These are phyloP conservation scores for Dendrobium catenatum DNA, from an alignment of 106 monocot species.

Conservation along the genomic window DNA sequence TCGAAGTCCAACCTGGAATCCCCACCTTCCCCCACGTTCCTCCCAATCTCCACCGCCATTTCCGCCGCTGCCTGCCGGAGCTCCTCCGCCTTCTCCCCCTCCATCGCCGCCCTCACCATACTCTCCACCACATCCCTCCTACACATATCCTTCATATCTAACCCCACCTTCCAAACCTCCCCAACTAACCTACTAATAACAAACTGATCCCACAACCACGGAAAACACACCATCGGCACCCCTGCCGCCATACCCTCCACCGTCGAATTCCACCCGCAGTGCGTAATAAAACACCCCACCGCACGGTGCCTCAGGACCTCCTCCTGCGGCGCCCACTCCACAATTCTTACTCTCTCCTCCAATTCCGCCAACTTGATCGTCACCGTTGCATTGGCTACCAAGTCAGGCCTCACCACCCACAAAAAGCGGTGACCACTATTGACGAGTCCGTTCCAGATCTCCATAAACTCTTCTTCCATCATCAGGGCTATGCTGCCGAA, in stretches of 20 bases:
- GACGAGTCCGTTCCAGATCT: too few relatives aligned
- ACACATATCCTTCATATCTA: slow-evolving; percentile 28
- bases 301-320: too few relatives aligned
- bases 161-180: neutral
- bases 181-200: slow-evolving; percentile 23
- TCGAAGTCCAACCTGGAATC: slow-evolving; percentile 4
- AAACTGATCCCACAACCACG: neutral
- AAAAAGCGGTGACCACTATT: too few relatives aligned
- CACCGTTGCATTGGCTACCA: neutral
- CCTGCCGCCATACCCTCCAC: too few relatives aligned
- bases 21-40: slow-evolving; percentile 16
- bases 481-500: too few relatives aligned
- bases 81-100: slow-evolving; percentile 16
- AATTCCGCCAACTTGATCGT: neutral
- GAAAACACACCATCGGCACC: too few relatives aligned
- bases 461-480: too few relatives aligned
- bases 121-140: slow-evolving; percentile 12
- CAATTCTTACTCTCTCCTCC: neutral
- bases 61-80: neutral
- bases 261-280: too few relatives aligned
- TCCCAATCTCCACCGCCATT: slow-evolving; percentile 7
- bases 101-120: slow-evolving; percentile 21
- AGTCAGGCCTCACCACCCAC: too few relatives aligned
- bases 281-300: too few relatives aligned
- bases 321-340: too few relatives aligned